phyloP scores from a whole-genome alignment of 192 early-diverging fungal genomes.

The Cladochytrium replicatum region DNA sequence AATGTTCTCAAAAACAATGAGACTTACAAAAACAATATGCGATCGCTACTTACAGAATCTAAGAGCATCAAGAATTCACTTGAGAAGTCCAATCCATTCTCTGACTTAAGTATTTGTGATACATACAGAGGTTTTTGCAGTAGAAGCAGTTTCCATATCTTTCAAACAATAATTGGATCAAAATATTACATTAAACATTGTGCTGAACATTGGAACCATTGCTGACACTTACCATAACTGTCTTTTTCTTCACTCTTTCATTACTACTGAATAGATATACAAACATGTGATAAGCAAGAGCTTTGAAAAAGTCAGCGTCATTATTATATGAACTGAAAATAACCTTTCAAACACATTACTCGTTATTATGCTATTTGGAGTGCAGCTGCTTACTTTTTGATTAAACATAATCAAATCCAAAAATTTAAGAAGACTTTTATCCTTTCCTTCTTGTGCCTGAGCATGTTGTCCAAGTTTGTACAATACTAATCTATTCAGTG shows the following conservation, averaged over 20 bases:
- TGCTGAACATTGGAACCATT: background rate
- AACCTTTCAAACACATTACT: constrained; percentile 19
- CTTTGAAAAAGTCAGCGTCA: constrained; percentile 55
- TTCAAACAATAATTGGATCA: constrained; percentile 3
- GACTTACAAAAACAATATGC: constrained; percentile 4
- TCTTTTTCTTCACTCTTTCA: constrained; percentile 25
- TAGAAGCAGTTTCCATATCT: constrained; percentile 53
- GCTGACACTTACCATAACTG: constrained; percentile 35
- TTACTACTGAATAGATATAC: constrained; percentile 31
- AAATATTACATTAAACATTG: background rate
- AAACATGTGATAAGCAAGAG: constrained; percentile 53
- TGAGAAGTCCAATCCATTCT: no score
- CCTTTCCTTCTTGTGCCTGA: constrained; percentile 5
- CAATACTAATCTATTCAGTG: constrained; percentile 12
- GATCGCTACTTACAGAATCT: constrained; percentile 42
- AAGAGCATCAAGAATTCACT: constrained; percentile 43
- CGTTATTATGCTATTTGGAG: background rate
- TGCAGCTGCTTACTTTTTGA: constrained; percentile 27
- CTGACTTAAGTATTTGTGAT: constrained; percentile 28
- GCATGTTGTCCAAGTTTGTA: constrained; percentile 10
- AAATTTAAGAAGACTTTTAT: constrained; percentile 26
- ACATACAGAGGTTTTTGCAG: constrained; percentile 45
- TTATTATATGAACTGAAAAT: constrained; percentile 38
- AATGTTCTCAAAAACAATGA: constrained; percentile 33
- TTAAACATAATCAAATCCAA: constrained; percentile 49